A percentile compares a stretch with the other conserved stretches of the same genome.
These are phyloP conservation scores for Tylopilus plumbeoviolaceoides DNA, from an alignment of 768 basidiomycete species.

Conservation along the genomic window DNA sequence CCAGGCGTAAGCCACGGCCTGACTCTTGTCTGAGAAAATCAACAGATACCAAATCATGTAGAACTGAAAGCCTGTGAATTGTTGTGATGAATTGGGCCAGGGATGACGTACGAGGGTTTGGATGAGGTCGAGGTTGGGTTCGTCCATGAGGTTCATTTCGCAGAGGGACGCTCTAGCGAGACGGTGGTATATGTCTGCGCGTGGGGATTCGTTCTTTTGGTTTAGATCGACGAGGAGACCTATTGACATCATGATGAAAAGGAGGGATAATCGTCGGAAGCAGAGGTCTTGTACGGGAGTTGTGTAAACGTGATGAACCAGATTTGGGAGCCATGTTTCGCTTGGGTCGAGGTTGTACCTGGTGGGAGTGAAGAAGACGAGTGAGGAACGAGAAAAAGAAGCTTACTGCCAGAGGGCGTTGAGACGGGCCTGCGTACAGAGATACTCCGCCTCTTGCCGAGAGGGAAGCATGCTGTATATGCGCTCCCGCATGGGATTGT, in stretches of 20 bases:
- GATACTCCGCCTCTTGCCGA: slow-evolving; percentile 50
- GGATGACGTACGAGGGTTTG: slow-evolving; percentile 52
- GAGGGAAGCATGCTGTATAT: slow-evolving; percentile 63
- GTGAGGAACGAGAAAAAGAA: not conserved
- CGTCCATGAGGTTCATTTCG: slow-evolving; percentile 71
- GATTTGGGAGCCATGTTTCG: slow-evolving; percentile 65
- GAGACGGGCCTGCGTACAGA: slow-evolving; percentile 59
- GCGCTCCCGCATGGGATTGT: slow-evolving; percentile 57
- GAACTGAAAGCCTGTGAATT: slow-evolving; percentile 43
- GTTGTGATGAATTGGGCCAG: not conserved
- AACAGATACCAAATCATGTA: slow-evolving; percentile 76
- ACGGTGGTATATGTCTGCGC: slow-evolving; percentile 64
- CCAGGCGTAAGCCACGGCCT: slow-evolving; percentile 71
- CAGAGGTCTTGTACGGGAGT: slow-evolving; percentile 56
- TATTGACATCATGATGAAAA: slow-evolving; percentile 70
- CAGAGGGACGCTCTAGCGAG: slow-evolving; percentile 64
- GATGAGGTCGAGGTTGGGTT: slow-evolving; percentile 69
- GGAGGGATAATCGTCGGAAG: slow-evolving; percentile 61
- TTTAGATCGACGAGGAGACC: slow-evolving; percentile 65
- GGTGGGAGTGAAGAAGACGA: slow-evolving; percentile 7
- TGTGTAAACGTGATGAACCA: slow-evolving; percentile 64
- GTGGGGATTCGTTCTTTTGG: slow-evolving; percentile 48
- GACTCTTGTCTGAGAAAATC: slow-evolving; percentile 70
- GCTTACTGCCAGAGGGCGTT: slow-evolving; percentile 75
- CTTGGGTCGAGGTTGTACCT: slow-evolving; percentile 70